Evolutionary conservation across 176 grass and related monocot genomes (phyloP).

Genomic region (Lolium multiflorum): DNA sequence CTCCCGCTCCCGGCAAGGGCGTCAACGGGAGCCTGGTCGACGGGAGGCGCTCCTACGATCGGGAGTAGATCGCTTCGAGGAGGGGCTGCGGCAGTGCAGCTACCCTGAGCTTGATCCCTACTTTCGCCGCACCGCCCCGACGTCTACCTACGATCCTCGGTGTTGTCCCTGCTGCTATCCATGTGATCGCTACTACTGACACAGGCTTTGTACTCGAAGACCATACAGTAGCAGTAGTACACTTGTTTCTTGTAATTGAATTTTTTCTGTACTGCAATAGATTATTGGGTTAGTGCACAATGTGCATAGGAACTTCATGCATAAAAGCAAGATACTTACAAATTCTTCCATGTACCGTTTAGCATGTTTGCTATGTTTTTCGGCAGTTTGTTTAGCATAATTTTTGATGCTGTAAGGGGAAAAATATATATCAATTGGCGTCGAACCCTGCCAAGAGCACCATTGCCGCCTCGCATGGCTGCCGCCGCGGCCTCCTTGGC

Average conservation of each 20-base stretch:
- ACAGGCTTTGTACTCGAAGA: background rate
- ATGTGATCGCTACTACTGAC: background rate
- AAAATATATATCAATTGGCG: background rate
- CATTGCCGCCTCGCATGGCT: no score
- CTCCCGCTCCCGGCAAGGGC: background rate
- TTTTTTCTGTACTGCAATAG: no score
- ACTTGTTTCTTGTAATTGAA: no score
- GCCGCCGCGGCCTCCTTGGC: no score
- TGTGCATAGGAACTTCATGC: no score
- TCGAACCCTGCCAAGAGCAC: background rate
- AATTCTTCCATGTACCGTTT: no score
- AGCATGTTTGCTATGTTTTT: no score
- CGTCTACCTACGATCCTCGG: background rate
- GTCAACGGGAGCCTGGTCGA: background rate
- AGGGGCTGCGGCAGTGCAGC: background rate
- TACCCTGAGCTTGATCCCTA: background rate
- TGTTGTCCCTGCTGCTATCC: background rate
- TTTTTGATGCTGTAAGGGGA: background rate
- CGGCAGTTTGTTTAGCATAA: no score
- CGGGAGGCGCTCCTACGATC: conserved; percentile 15
- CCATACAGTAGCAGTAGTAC: background rate
- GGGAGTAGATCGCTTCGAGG: conserved; percentile 18
- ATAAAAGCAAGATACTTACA: no score
- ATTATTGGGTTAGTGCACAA: no score
- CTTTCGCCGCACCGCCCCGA: background rate